Conservation (phyloP, 129 eudicot genomes). For the Arctium lappa region DNA sequence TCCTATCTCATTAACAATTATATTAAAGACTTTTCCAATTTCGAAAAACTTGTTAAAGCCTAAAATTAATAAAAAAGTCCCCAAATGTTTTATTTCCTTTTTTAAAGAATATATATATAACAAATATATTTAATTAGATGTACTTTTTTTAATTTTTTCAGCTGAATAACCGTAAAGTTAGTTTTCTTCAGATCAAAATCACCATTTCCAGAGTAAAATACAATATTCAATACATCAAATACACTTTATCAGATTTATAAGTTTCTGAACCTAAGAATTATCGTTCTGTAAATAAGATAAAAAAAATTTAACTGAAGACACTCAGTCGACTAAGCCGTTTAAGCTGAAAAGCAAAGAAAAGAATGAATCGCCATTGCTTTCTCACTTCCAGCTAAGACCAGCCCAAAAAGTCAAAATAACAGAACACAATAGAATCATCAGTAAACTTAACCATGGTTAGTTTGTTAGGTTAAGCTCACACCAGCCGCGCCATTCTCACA, state of each 20-base stretch:
- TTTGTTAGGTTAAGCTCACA: conserved; percentile 11
- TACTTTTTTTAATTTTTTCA: not conserved
- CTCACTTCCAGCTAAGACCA: conserved; percentile 32
- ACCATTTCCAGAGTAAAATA: not conserved
- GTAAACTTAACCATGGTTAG: conserved; percentile 26
- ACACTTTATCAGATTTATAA: not conserved
- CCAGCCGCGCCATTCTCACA: conserved; percentile 25
- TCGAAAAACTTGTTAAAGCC: not conserved
- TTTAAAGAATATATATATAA: not conserved
- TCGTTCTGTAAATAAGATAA: not conserved
- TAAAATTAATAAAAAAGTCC: not conserved
- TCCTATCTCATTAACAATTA: not conserved
- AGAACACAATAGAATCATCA: conserved; percentile 18
- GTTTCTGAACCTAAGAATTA: not conserved
- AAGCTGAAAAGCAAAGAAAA: not conserved
- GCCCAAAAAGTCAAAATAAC: conserved; percentile 17
- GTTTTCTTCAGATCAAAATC: not conserved
- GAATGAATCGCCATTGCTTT: conserved; percentile 4
- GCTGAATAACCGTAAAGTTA: not conserved
- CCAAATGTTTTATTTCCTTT: not conserved
- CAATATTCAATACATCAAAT: not conserved
- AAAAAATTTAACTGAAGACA: not conserved
- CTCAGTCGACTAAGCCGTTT: conserved; percentile 7
- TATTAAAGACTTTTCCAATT: no score
- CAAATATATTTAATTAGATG: not conserved